Conservation (phyloP, 2,329 filamentous ascomycete genomes). For the Exophiala oligosperma region DNA sequence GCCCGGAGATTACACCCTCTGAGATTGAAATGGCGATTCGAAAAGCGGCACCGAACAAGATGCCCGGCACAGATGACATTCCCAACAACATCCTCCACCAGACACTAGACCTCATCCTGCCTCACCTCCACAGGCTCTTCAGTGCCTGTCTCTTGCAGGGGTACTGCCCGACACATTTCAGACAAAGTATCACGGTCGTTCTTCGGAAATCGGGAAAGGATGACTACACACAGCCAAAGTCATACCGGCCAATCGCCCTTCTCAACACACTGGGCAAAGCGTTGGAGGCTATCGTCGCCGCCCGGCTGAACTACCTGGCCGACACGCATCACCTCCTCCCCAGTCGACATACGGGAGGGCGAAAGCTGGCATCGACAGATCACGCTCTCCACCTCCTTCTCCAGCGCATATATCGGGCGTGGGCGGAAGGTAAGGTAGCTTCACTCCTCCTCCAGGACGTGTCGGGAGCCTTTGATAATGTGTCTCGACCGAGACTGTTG, state of each 20-base stretch:
- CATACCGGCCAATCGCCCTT: conserved; percentile 25
- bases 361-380: conserved; percentile 8
- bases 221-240: conserved; percentile 22
- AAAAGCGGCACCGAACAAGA: conserved; percentile 28
- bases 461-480: conserved; percentile 26
- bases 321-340: conserved; percentile 22
- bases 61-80: conserved; percentile 30
- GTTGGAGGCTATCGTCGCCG: conserved; percentile 20
- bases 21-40: conserved; percentile 29
- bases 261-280: conserved; percentile 26
- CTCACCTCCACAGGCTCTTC: conserved; percentile 1
- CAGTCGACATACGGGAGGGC: conserved; percentile 12
- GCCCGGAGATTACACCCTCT: conserved; percentile 18
- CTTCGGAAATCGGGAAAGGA: conserved; percentile 26
- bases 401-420: conserved; percentile 13
- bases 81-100: conserved; percentile 15
- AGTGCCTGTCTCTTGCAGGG: conserved; percentile 15
- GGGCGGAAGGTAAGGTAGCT: conserved; percentile 6
- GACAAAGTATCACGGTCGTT: conserved; percentile 21
- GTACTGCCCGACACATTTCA: conserved; percentile 27
- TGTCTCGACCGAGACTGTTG: conserved; percentile 18
- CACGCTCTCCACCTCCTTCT: conserved; percentile 21
- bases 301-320: conserved; percentile 15
- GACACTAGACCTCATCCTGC: conserved; percentile 10
- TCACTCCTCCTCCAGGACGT: conserved; percentile 21